Conservation (phyloP, 2,329 filamentous ascomycete species). For the Camillea tinctor region DNA sequence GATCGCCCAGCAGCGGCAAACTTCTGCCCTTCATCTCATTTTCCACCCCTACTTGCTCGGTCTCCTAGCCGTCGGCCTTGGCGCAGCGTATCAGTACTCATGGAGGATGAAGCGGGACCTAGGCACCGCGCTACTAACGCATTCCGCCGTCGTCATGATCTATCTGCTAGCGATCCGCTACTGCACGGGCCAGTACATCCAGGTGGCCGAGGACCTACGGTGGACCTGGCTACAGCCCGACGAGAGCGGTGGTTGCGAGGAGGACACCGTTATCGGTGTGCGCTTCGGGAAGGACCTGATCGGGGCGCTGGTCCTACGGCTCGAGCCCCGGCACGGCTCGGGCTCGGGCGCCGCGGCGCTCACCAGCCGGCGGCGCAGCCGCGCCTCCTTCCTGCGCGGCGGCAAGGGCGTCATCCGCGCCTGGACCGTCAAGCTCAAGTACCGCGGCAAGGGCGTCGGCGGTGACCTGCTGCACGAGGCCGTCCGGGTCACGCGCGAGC, state of each 20-base stretch:
- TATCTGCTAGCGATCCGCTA: constrained; percentile 62
- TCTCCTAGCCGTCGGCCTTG: constrained; percentile 44
- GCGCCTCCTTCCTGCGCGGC: constrained; percentile 44
- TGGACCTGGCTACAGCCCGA: constrained; percentile 59
- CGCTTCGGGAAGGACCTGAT: constrained; percentile 68
- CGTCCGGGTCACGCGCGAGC: constrained; percentile 64
- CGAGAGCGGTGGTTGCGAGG: constrained; percentile 28
- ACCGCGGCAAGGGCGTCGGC: constrained; percentile 71
- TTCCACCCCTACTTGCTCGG: constrained; percentile 58
- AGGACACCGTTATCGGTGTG: constrained; percentile 63
- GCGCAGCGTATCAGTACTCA: constrained; percentile 45
- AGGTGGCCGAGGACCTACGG: constrained; percentile 58
- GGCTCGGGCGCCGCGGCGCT: neutral
- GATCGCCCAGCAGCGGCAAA: constrained; percentile 76
- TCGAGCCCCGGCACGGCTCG: constrained; percentile 43
- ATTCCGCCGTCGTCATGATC: constrained; percentile 61
- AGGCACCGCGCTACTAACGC: constrained; percentile 55
- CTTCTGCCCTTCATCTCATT: constrained; percentile 61
- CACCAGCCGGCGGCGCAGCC: constrained; percentile 18
- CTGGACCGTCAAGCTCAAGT: constrained; percentile 74
- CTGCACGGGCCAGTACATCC: constrained; percentile 60
- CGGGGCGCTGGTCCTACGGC: constrained; percentile 67
- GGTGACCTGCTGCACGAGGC: constrained; percentile 71
- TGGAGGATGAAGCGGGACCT: constrained; percentile 49
- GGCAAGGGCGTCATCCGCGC: constrained; percentile 73